Evolutionary conservation across 805 yeast genomes (phyloP).

Genomic region (Saccharomyces kudriavzevii): DNA sequence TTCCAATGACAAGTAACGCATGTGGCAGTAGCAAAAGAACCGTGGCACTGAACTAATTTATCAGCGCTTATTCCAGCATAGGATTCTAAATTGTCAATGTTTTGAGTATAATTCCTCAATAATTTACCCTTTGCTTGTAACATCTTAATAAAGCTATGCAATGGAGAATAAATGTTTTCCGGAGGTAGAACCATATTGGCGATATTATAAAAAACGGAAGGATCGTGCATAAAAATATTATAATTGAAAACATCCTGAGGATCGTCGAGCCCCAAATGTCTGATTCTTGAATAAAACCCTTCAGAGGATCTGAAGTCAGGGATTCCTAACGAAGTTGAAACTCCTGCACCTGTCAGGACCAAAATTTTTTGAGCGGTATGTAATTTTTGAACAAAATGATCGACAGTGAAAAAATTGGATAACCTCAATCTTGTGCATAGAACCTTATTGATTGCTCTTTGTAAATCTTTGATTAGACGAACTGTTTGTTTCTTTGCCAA

Average conservation of each 20-base stretch:
- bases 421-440: conserved; percentile 47
- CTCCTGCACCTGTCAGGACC: conserved; percentile 88
- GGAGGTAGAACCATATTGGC: conserved; percentile 82
- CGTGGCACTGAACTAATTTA: conserved; percentile 80
- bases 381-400: conserved; percentile 49
- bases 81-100: conserved; percentile 77
- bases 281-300: conserved; percentile 69
- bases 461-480: conserved; percentile 43
- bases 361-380: conserved; percentile 51
- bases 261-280: conserved; percentile 61
- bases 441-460: conserved; percentile 59
- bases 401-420: conserved; percentile 46
- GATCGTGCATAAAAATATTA: conserved; percentile 59
- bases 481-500: conserved; percentile 39
- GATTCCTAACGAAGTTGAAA: conserved; percentile 80
- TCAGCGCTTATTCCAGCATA: conserved; percentile 63
- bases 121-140: conserved; percentile 69
- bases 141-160: conserved; percentile 70
- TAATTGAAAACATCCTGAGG: conserved; percentile 88
- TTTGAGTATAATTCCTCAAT: conserved; percentile 80
- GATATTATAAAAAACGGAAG: conserved; percentile 70
- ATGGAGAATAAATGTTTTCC: conserved; percentile 53
- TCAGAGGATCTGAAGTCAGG: conserved; percentile 86
- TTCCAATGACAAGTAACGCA: conserved; percentile 68
- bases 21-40: conserved; percentile 81